A percentile compares a stretch with the other conserved stretches of the same genome.
Evolutionary conservation across 495 filamentous ascomycete genomes (phyloP).

Genomic region (Penicillium angulare): DNA sequence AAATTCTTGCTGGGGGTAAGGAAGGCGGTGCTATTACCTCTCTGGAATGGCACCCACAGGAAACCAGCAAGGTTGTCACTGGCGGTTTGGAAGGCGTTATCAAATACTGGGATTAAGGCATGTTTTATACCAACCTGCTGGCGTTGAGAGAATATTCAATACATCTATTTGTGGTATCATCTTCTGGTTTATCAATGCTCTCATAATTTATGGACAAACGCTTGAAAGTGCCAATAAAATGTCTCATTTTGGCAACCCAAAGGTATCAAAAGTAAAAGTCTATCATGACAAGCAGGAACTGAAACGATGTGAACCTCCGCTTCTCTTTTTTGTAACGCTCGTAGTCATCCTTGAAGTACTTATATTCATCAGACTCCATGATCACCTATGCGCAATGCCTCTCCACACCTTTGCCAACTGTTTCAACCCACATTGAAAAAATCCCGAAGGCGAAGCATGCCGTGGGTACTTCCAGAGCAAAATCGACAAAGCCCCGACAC

Average conservation of each 20-base stretch:
- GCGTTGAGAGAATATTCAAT: constrained; percentile 11
- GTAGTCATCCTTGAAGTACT: background rate
- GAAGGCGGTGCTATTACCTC: constrained; percentile 70
- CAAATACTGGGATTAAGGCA: constrained; percentile 85
- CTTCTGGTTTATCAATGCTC: too few species aligned
- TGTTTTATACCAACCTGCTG: constrained; percentile 10
- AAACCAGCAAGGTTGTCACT: constrained; percentile 89
- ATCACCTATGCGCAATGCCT: background rate
- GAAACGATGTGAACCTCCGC: background rate
- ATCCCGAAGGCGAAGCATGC: constrained; percentile 11
- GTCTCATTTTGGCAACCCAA: background rate
- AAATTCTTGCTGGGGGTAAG: constrained; percentile 72
- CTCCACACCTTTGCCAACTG: constrained; percentile 11
- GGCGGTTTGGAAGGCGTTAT: constrained; percentile 86
- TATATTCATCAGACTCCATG: background rate
- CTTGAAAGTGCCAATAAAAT: background rate
- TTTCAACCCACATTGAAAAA: constrained; percentile 5
- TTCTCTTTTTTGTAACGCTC: background rate
- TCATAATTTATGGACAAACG: background rate
- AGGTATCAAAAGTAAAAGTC: background rate
- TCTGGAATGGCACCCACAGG: constrained; percentile 90
- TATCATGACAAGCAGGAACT: background rate
- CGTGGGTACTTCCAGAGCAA: constrained; percentile 34
- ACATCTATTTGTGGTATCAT: background rate
- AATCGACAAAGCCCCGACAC: constrained; percentile 25